Conservation (phyloP, 495 filamentous ascomycete genomes). For the Mytilinidion resinicola region DNA sequence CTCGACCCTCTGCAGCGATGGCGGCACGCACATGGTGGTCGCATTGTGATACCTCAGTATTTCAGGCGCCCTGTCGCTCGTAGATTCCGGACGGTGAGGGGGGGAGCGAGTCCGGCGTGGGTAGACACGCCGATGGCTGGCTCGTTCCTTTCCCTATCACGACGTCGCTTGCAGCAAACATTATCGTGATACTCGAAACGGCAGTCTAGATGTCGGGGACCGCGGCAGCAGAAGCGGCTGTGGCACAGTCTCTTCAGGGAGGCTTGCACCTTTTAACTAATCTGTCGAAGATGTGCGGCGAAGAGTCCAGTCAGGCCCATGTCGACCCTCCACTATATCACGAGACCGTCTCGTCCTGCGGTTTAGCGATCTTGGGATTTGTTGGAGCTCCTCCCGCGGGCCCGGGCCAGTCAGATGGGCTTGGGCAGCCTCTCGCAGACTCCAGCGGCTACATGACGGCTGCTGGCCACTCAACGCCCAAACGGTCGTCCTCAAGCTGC, state of each 20-base stretch:
- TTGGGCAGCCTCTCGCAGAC: slow-evolving; percentile 4
- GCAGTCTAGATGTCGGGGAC: neutral
- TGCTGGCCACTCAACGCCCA: neutral
- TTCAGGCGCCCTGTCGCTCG: neutral
- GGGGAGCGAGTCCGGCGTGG: neutral
- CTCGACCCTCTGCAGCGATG: neutral
- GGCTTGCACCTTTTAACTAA: no score
- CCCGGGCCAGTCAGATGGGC: slow-evolving; percentile 17
- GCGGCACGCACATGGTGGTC: neutral
- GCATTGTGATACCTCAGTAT: neutral
- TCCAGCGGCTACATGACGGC: neutral
- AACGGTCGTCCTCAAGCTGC: slow-evolving; percentile 8
- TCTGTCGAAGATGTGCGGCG: neutral
- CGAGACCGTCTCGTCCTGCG: slow-evolving; percentile 14
- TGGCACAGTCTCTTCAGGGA: no score
- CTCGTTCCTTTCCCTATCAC: neutral
- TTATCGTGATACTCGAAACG: neutral
- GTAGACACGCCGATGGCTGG: neutral
- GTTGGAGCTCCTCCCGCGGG: neutral
- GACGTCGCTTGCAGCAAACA: no score
- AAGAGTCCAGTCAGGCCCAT: neutral
- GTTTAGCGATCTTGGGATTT: slow-evolving; percentile 12
- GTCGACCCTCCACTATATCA: slow-evolving; percentile 3
- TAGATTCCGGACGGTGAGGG: neutral
- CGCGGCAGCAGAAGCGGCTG: no score